Base-by-base conservation (phyloP, 176 grass and related monocot species). In the Triticum dicoccoides region DNA sequence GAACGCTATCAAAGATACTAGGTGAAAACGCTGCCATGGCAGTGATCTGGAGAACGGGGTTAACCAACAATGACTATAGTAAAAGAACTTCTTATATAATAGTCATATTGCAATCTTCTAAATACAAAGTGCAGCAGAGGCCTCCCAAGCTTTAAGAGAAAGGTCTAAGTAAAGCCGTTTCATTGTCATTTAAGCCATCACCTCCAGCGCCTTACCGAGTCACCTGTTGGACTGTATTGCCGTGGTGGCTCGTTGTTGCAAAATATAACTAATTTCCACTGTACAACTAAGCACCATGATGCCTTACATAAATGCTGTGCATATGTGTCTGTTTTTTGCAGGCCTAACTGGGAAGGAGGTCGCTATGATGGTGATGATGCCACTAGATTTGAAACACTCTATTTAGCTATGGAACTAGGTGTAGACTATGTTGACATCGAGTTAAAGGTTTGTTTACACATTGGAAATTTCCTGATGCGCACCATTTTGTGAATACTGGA, bases 371-470 rank as follows among this genome's bases (percentile, higher is more conserved):
- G 97, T 89, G 97, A 96, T 81, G 94, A 98, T 70, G 85, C 77
- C 10, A 39, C 86, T 65, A 90, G 97, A 67, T 98, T 91, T 23
- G 88, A 95, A 71, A 76, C 82, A 38, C 90, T 98, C 41, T 30
- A 72, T 68, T 91, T 92, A 85, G 97, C 97, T 65, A 96, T 98
- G 88, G 92, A 98, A 82, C 80, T 98, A 90, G 93, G 97, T 68
- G 91, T 89, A 84, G 97, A 98, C 84, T 96, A 98, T 76, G 97
- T 98, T 88, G 97, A 98, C 90, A 90, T 98, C 84, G 97, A 98
- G 80, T 91, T 98, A 87, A 98, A 98, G 97, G 97, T 98, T 88
- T 14, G 91, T 76, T 76, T 54, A 69, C 30, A 76, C 59, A 52
- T 8, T 75, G 17, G 20, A 24, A 85, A 67, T 77, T 85, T 30